These are phyloP conservation scores for Sarocladiaceae sp. DNA, from an alignment of 2,329 filamentous ascomycete genomes.

Conservation along the genomic window DNA sequence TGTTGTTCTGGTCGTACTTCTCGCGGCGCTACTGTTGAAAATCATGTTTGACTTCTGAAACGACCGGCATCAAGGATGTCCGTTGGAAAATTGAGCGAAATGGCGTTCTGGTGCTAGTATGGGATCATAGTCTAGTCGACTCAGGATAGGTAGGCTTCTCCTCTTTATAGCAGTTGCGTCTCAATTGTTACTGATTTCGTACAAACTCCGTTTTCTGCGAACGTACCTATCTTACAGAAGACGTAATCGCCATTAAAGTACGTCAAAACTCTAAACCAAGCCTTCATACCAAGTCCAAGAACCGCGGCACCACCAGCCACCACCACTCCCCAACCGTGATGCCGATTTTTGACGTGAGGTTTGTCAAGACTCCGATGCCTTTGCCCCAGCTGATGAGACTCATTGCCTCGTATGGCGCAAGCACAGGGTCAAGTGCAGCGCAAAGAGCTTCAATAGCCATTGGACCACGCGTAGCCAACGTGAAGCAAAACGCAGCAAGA, in stretches of 20 bases:
- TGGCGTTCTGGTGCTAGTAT: not conserved
- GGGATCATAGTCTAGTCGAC: no score
- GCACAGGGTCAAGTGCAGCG: conserved; percentile 46
- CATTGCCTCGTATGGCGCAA: conserved; percentile 58
- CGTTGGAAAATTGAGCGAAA: not conserved
- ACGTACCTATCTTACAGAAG: not conserved
- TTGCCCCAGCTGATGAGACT: conserved; percentile 54
- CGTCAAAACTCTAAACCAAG: no score
- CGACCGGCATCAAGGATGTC: not conserved
- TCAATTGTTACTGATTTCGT: not conserved
- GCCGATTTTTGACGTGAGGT: conserved; percentile 31
- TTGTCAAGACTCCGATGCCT: conserved; percentile 42
- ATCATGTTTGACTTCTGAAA: conserved; percentile 32
- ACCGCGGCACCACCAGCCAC: conserved; percentile 49
- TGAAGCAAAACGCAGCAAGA: conserved; percentile 55
- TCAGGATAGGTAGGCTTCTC: no score
- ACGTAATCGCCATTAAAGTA: no score
- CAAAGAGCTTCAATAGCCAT: conserved; percentile 47
- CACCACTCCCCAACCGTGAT: conserved; percentile 57
- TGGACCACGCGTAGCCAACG: conserved; percentile 56
- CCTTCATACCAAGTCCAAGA: no score
- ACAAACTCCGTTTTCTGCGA: not conserved
- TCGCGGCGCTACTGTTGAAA: conserved; percentile 64
- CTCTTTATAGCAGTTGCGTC: no score
- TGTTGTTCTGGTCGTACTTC: conserved; percentile 60